Evolutionary conservation across 2,329 filamentous ascomycete genomes (phyloP).

Genomic region (Fusarium hainanense): DNA sequence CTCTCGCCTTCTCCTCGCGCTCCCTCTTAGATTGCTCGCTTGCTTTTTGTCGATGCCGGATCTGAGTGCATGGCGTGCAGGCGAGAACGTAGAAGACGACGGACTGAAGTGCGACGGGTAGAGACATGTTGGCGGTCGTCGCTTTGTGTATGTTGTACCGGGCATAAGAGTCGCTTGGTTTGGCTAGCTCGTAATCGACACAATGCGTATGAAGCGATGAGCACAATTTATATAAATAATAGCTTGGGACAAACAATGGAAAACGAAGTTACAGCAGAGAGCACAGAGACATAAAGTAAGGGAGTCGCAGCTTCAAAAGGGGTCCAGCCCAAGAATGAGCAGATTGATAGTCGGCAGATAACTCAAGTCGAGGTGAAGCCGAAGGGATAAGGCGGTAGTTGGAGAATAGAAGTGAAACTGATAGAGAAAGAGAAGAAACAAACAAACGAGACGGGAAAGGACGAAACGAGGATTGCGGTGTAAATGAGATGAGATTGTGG

Average conservation of each 20-base stretch:
- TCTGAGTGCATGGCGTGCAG: conserved; percentile 81
- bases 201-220: conserved; percentile 1
- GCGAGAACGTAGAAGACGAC: conserved; percentile 82
- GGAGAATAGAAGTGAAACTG: conserved; percentile 9
- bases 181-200: conserved; percentile 10
- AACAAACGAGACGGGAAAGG: conserved; percentile 21
- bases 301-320: conserved; percentile 29
- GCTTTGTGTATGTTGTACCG: conserved; percentile 32
- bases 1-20: conserved; percentile 70
- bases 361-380: not conserved
- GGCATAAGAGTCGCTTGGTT: conserved; percentile 38
- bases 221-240: conserved; percentile 10
- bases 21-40: conserved; percentile 77
- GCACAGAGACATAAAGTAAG: conserved; percentile 30
- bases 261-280: conserved; percentile 20
- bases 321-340: conserved; percentile 40
- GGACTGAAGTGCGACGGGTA: conserved; percentile 74
- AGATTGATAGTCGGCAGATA: conserved; percentile 22
- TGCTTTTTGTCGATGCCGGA: conserved; percentile 75
- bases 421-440: conserved; percentile 5
- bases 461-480: conserved; percentile 24
- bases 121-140: conserved; percentile 52
- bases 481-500: conserved; percentile 36
- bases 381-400: conserved; percentile 4
- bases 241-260: conserved; percentile 1